Base-by-base conservation (phyloP, 106 monocot genomes). In the Dendrobium nobile region DNA sequence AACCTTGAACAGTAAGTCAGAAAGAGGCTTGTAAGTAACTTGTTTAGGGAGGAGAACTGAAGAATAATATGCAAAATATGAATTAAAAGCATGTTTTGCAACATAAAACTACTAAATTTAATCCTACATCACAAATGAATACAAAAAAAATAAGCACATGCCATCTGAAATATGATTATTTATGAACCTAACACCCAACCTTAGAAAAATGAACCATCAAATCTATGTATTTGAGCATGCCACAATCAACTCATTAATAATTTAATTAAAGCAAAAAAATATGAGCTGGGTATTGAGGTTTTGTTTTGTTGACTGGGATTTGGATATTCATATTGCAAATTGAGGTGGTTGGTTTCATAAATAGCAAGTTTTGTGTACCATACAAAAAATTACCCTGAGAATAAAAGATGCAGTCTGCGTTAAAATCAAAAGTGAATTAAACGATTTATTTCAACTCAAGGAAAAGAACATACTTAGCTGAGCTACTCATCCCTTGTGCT, bases 1-100 rank as follows among this genome's bases (percentile, higher is more conserved):
- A 74, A 48, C 83, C 94, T 94, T 80, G 47, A 82, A 70, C 45
- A 80, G 31, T 1, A 47, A 47, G n/a, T 59, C 74, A 43, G 17
- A 16, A 80, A 45, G 24, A 79, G 43, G 18, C 22, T 11, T n/a
- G 7, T 41, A 68, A 67, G 37, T 26, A 37, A 37, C 33, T 7
- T 41, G 31, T 20, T 73, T 20, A 20, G 51, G 40, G 7, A 40
- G 18, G 20, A 67, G 18, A 19, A 64, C 9, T 77, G 28, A 67
- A 20, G 20, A 24, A 27, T n/a, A 43, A 37, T 7, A n/a, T 27
- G 67, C 9, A 31, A 28, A 41, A 84, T 40, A 56, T 73, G 73
- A 24, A 24, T 37, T 43, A 20, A 26, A 70, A 80, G 9, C 2
- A 19, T 11, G 47, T 15, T 48, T 48, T 26, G 26, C 3, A n/a